Evolutionary conservation across 805 yeast species (phyloP).

Genomic region (Wickerhamiella kurtzmanii): DNA sequence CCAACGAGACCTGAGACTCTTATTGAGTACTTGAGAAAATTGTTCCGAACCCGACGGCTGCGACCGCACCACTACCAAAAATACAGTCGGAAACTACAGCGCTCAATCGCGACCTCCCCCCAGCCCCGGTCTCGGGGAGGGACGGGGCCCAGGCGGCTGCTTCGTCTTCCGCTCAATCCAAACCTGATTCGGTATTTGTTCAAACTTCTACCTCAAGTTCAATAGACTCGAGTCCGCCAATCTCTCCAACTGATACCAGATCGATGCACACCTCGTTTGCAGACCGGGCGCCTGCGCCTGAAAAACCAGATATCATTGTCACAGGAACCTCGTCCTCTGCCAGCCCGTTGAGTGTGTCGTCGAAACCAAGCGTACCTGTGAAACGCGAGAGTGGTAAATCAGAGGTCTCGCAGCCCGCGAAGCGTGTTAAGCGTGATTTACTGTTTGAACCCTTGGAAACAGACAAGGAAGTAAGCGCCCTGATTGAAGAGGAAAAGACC

Average conservation of each 20-base stretch:
- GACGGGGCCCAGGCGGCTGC: no score
- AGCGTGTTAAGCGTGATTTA: not conserved
- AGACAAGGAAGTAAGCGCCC: slow-evolving; percentile 29
- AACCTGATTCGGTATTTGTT: not conserved
- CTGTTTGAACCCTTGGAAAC: slow-evolving; percentile 7
- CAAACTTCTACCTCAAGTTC: not conserved
- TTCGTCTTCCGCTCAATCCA: no score
- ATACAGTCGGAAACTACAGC: not conserved
- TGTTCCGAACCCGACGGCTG: no score
- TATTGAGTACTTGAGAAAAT: no score
- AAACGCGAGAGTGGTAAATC: not conserved
- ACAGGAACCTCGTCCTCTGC: no score
- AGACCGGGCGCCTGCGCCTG: no score
- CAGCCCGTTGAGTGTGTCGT: no score
- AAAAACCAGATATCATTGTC: no score
- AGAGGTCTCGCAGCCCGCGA: not conserved
- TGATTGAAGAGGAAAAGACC: slow-evolving; percentile 49
- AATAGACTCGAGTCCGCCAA: not conserved
- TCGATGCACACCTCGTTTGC: no score
- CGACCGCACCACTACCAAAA: not conserved
- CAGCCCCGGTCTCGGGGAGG: not conserved
- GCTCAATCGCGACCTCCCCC: not conserved
- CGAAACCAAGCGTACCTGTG: no score
- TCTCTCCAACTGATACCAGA: not conserved
- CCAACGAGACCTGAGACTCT: no score